A percentile compares a stretch with the other conserved stretches of the same genome.
Evolutionary conservation across 768 basidiomycete species (phyloP).

Genomic region (Saitozyma sp.): DNA sequence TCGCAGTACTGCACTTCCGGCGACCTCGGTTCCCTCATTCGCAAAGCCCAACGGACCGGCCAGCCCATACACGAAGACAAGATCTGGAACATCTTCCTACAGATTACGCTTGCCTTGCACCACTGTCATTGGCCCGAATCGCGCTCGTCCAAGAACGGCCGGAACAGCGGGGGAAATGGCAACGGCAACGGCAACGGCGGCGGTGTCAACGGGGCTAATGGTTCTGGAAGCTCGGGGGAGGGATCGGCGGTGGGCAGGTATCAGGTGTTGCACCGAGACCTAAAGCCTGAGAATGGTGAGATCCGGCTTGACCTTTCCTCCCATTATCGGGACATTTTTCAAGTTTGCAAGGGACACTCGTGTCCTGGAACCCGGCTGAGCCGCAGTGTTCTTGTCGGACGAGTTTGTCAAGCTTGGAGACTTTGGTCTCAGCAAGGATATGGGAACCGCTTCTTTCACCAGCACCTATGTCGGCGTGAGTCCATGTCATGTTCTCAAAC

Average conservation of each 20-base stretch:
- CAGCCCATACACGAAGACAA: conserved; percentile 84
- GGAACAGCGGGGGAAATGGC: conserved; percentile 20
- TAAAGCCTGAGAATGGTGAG: conserved; percentile 93
- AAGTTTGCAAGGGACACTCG: background rate
- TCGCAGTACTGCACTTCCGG: conserved; percentile 87
- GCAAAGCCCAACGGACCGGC: conserved; percentile 56
- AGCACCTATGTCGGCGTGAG: conserved; percentile 95
- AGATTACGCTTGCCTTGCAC: conserved; percentile 82
- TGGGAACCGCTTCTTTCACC: conserved; percentile 82
- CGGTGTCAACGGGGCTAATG: background rate
- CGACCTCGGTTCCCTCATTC: conserved; percentile 85
- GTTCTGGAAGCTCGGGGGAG: background rate
- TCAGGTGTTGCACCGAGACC: conserved; percentile 81
- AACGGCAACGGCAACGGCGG: background rate
- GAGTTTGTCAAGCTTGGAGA: conserved; percentile 94
- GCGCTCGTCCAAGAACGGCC: conserved; percentile 52
- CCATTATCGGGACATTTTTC: background rate
- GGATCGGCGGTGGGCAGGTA: conserved; percentile 26
- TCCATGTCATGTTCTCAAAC: conserved; percentile 13
- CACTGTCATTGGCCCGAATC: conserved; percentile 82
- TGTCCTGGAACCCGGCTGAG: too few species aligned
- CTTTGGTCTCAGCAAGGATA: conserved; percentile 91
- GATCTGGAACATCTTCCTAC: conserved; percentile 94
- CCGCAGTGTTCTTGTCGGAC: conserved; percentile 77
- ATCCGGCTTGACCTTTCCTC: background rate